Evolutionary conservation across 352 stramenopile genomes (phyloP).

Genomic region (Globisporangium rhizosaccharum): DNA sequence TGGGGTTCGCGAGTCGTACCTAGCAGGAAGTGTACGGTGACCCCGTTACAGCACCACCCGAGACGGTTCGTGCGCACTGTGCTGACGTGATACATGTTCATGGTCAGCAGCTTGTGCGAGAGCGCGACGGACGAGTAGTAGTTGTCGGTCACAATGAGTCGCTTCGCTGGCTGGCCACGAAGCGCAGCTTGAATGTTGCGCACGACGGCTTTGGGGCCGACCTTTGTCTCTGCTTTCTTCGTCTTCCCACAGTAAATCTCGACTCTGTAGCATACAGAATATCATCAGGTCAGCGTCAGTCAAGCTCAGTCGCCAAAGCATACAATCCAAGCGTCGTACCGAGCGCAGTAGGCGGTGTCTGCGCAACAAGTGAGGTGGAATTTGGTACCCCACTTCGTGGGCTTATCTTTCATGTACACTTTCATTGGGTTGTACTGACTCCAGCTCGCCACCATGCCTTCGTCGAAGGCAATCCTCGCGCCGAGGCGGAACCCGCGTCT

Average conservation of each 20-base stretch:
- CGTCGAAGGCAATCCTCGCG: neutral
- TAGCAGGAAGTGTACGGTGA: no score
- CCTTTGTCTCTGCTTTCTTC: neutral
- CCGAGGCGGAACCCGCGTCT: slow-evolving; percentile 3
- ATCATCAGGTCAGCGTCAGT: neutral
- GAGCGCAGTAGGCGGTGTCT: neutral
- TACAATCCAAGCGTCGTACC: neutral
- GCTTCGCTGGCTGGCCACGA: neutral
- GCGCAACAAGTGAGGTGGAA: slow-evolving; percentile 9
- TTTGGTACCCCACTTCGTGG: slow-evolving; percentile 8
- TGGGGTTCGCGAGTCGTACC: no score
- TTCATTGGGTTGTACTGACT: slow-evolving; percentile 1
- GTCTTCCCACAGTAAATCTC: slow-evolving; percentile 2
- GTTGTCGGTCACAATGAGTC: neutral
- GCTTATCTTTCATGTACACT: slow-evolving; percentile 10
- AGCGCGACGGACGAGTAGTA: no score
- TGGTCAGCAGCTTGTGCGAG: no score
- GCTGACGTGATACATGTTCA: no score
- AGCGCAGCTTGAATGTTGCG: neutral
- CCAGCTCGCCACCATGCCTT: slow-evolving; percentile 6
- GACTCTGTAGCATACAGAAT: slow-evolving; percentile 3
- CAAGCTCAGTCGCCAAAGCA: neutral
- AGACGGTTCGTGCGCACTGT: no score
- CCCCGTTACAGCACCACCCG: no score
- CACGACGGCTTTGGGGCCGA: neutral